Percentiles rank a stretch among this genome's conserved stretches.
Conservation (phyloP, 1,284 basidiomycete species). For the Heterobasidion parviporum region DNA sequence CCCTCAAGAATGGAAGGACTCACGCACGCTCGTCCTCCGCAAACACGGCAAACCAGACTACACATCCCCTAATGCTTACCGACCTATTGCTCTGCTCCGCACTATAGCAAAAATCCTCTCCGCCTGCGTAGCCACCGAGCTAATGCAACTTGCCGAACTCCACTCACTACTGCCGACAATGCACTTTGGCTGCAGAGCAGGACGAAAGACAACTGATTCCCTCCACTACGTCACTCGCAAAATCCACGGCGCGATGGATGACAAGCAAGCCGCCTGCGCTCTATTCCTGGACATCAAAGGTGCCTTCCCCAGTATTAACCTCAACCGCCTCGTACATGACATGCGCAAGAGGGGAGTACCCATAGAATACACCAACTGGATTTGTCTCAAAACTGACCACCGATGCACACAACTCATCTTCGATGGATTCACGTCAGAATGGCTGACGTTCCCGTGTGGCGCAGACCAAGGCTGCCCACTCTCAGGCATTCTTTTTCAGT, state of each 20-base stretch:
- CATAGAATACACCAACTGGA: too few relatives aligned
- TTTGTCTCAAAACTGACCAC: too few relatives aligned
- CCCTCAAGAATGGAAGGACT: constrained; percentile 21
- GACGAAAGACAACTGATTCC: constrained; percentile 27
- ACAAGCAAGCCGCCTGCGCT: too few relatives aligned
- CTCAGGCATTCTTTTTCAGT: too few relatives aligned
- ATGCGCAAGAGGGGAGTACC: too few relatives aligned
- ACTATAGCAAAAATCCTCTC: constrained; percentile 26
- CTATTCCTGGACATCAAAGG: too few relatives aligned
- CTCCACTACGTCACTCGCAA: constrained; percentile 22
- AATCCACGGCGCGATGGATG: constrained; percentile 7
- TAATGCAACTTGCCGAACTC: constrained; percentile 15
- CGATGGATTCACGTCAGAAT: too few relatives aligned
- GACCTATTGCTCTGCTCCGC: constrained; percentile 31
- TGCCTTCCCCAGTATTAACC: too few relatives aligned
- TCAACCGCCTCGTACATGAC: too few relatives aligned
- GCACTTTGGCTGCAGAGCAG: constrained; percentile 28
- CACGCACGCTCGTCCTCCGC: constrained; percentile 25
- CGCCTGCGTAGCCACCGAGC: constrained; percentile 16
- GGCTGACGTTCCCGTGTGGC: too few relatives aligned
- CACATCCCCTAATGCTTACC: constrained; percentile 23
- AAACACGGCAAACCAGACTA: constrained; percentile 34
- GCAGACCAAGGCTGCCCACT: too few relatives aligned
- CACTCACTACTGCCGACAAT: constrained; percentile 15
- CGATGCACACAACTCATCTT: too few relatives aligned